Percentiles rank a stretch among this genome's conserved stretches.
Evolutionary conservation across 768 basidiomycete genomes (phyloP).

Genomic region (Mycena indigotica): DNA sequence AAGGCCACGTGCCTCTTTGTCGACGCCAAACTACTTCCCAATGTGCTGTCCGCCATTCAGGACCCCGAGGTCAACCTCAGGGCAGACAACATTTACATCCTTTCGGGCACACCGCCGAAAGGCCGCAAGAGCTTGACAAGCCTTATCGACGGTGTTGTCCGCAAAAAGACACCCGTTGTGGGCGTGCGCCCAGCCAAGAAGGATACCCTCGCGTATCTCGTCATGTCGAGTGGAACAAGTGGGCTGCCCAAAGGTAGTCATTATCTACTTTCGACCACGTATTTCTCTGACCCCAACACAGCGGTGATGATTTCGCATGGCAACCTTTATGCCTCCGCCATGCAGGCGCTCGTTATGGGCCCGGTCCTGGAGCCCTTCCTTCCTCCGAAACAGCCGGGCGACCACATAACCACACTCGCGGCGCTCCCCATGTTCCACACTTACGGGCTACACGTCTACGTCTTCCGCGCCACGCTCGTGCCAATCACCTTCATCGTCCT

Average conservation of each 20-base stretch:
- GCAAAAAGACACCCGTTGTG: slow-evolving; percentile 40
- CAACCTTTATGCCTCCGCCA: slow-evolving; percentile 52
- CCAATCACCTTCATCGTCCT: slow-evolving; percentile 56
- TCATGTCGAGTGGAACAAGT: slow-evolving; percentile 79
- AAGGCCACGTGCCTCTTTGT: slow-evolving; percentile 57
- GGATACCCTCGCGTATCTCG: slow-evolving; percentile 66
- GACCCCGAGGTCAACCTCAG: slow-evolving; percentile 36
- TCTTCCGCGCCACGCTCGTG: slow-evolving; percentile 48
- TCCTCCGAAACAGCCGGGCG: not conserved
- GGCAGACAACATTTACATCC: slow-evolving; percentile 48
- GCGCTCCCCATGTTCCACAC: slow-evolving; percentile 72
- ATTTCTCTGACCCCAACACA: slow-evolving; percentile 25
- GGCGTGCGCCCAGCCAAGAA: slow-evolving; percentile 47
- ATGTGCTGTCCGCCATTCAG: slow-evolving; percentile 17
- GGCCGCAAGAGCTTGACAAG: slow-evolving; percentile 48
- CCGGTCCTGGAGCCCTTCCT: slow-evolving; percentile 34
- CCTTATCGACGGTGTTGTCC: slow-evolving; percentile 43
- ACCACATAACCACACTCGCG: slow-evolving; percentile 35
- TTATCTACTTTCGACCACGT: not conserved
- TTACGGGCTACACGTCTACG: slow-evolving; percentile 59
- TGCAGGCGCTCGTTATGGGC: slow-evolving; percentile 38
- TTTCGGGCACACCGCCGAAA: slow-evolving; percentile 41
- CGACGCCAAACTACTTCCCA: slow-evolving; percentile 42
- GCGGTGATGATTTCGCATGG: slow-evolving; percentile 77
- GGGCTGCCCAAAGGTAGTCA: slow-evolving; percentile 74